These are phyloP conservation scores for Suillus alpinus DNA, from an alignment of 768 basidiomycete species.

Conservation along the genomic window DNA sequence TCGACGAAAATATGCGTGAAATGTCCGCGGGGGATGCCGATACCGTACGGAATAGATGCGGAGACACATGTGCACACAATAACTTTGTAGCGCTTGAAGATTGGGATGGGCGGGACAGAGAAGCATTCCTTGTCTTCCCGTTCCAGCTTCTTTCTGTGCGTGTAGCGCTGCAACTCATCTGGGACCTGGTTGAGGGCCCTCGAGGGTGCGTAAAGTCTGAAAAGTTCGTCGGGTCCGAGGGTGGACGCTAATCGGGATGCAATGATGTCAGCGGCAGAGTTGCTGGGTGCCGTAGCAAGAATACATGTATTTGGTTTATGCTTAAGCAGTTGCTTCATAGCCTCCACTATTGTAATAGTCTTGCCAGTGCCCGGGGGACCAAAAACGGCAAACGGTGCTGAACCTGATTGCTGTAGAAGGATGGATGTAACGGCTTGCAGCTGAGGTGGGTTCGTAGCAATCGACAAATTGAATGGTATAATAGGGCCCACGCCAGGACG, in stretches of 20 bases:
- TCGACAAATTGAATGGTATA: constrained; percentile 38
- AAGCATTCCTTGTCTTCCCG: background rate
- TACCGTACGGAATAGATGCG: constrained; percentile 50
- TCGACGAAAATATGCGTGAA: constrained; percentile 70
- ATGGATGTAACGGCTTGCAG: constrained; percentile 49
- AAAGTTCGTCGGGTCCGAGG: constrained; percentile 38
- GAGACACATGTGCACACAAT: constrained; percentile 66
- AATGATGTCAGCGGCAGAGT: constrained; percentile 65
- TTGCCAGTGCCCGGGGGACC: constrained; percentile 72
- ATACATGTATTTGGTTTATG: constrained; percentile 42
- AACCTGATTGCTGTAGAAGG: constrained; percentile 39
- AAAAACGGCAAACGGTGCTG: constrained; percentile 57
- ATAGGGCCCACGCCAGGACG: constrained; percentile 7
- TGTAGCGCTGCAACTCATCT: constrained; percentile 35
- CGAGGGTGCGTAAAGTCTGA: constrained; percentile 53
- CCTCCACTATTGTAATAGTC: constrained; percentile 63
- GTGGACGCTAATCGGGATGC: constrained; percentile 37
- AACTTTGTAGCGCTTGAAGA: constrained; percentile 44
- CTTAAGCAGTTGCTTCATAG: constrained; percentile 53
- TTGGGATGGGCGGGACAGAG: constrained; percentile 41
- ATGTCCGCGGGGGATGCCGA: constrained; percentile 59
- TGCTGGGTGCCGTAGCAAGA: constrained; percentile 66
- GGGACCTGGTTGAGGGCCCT: constrained; percentile 39
- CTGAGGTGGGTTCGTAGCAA: constrained; percentile 47
- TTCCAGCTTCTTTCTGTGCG: constrained; percentile 32